Conservation (phyloP, 2,329 filamentous ascomycete species). For the Immersiporthe knoxdaviesiana region DNA sequence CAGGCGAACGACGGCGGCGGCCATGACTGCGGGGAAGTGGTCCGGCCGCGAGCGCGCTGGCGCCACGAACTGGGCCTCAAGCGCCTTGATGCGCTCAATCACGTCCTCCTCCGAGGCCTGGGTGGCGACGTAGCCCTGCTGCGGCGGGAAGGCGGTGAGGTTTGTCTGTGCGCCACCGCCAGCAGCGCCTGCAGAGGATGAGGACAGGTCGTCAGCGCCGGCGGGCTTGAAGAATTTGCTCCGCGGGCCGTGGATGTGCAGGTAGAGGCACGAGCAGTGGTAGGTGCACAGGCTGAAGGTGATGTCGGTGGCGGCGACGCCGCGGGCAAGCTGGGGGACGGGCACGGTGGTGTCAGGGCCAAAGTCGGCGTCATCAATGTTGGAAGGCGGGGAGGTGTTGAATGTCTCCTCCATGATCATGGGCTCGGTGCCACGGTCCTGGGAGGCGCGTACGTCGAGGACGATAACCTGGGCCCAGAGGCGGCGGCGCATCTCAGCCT, state of each 20-base stretch:
- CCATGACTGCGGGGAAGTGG: slow-evolving; percentile 42
- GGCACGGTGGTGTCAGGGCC: slow-evolving; percentile 42
- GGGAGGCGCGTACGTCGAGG: slow-evolving; percentile 59
- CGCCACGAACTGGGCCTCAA: slow-evolving; percentile 46
- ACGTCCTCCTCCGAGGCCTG: slow-evolving; percentile 44
- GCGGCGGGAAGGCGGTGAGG: slow-evolving; percentile 1
- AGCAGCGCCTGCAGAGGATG: not conserved
- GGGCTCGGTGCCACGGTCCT: slow-evolving; percentile 55
- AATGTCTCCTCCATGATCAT: slow-evolving; percentile 47
- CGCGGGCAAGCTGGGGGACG: slow-evolving; percentile 35
- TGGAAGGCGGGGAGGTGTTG: slow-evolving; percentile 53
- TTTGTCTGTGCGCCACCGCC: not conserved
- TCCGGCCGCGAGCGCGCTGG: slow-evolving; percentile 36
- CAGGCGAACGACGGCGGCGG: slow-evolving; percentile 45
- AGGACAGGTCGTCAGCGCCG: slow-evolving; percentile 13
- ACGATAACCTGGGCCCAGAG: slow-evolving; percentile 67
- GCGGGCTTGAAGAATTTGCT: slow-evolving; percentile 28
- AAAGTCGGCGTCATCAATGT: slow-evolving; percentile 58
- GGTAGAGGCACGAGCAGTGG: slow-evolving; percentile 45
- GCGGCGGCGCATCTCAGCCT: slow-evolving; percentile 62
- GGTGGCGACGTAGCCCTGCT: slow-evolving; percentile 11
- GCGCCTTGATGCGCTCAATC: slow-evolving; percentile 42
- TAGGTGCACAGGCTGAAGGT: slow-evolving; percentile 47
- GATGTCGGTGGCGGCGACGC: slow-evolving; percentile 46
- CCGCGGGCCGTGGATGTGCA: slow-evolving; percentile 43